Base-by-base conservation (phyloP, 768 basidiomycete species). In the Neoboletus magnificus region DNA sequence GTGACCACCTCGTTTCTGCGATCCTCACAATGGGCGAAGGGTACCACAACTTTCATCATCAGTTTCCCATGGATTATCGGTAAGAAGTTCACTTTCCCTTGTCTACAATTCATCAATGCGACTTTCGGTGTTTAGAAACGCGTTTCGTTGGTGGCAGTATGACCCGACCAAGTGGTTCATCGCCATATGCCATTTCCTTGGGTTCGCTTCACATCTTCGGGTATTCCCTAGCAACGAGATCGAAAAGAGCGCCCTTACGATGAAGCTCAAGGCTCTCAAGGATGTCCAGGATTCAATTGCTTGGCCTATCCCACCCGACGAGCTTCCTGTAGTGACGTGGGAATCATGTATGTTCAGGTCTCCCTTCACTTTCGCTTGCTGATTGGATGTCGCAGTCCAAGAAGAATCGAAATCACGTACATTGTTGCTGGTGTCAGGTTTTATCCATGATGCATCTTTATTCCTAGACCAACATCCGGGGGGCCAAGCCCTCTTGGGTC, bases 221-320 rank as follows among this genome's bases (percentile, higher is more conserved):
- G 79, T 82, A 36, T 97, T 97, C 74, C 91, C 92, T 49, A 85
- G 85, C 67, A 92, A 93, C 72, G 93, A 95, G 70, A 86, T 97
- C 62, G 76, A 79, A 55, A 93, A 93, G 71, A 86, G 93, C 13
- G 81, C 83, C 33, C 77, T 91, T 60, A 82, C 87, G 6, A 94
- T 96, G 92, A 80, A 87, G 71, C 76, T 94, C 58, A 93, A 91
- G 69, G 74, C 78, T 62, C 76, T 94, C 45, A 83, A 86, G 58
- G 70, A 75, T 47, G 66, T 83, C 13, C 86, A 89, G 63, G 86
- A 89, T 55, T 71, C 73, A 3, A 64, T 90, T 54, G 60, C 59
- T 56, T 92, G 89, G 89, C 89, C 85, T 51, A 66, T 65, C 52
- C 72, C 72, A 51, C 68, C 74, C 36, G 80, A 81, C 49, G 74